Evolutionary conservation across 1,284 basidiomycete genomes (phyloP), one percentile per base, ranked within the genome.

Genomic region (Cerioporus squamosus): DNA sequence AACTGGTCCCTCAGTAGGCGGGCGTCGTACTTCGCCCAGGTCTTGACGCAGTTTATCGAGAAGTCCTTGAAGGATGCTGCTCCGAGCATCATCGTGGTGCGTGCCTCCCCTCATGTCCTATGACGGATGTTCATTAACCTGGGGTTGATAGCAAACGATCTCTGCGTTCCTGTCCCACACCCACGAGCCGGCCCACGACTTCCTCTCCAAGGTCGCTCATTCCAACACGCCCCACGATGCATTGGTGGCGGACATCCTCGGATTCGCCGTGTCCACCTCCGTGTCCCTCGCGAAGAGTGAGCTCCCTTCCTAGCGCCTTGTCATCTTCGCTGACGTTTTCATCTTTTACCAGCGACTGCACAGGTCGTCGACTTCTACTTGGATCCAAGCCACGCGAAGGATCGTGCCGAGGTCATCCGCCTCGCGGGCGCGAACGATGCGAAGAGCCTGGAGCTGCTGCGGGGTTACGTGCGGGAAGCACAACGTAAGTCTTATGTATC

Each of bases 301-400:
- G 23, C 80, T 8, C 79, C 82, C 58, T 68, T 78, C 14, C 75
- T 85, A 14, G 81, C 84, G 6, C 81, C 73, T 80, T 1, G 66
- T 81, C 18, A 87, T 82, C 71, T 82, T 4, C 77, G 83, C n/a
- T 10, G 33, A 36, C 33, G 33, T 36, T 36, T 6, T 36, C 3
- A 36, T 15, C 33, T 36, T 10, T 3, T 4, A 36, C 26, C 1
- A 36, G 33, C 33, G 33, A 71, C 88, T 26, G 78, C 83, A 2
- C 79, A 83, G 54, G 78, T 88, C 29, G 77, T 92, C 49, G 79
- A 90, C 69, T 88, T 84, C 72, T 91, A 85, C 67, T 73, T 91
- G 18, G 73, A 79, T 24, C 74, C 79, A 1, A 73, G 70, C 26
- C 74, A 76, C 55, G 59, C 69, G 39, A 59, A 71, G 23, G 78